A percentile compares a stretch with the other conserved stretches of the same genome.
phyloP scores from a whole-genome alignment of 2,329 filamentous ascomycete species.

The Curvularia lunata region DNA sequence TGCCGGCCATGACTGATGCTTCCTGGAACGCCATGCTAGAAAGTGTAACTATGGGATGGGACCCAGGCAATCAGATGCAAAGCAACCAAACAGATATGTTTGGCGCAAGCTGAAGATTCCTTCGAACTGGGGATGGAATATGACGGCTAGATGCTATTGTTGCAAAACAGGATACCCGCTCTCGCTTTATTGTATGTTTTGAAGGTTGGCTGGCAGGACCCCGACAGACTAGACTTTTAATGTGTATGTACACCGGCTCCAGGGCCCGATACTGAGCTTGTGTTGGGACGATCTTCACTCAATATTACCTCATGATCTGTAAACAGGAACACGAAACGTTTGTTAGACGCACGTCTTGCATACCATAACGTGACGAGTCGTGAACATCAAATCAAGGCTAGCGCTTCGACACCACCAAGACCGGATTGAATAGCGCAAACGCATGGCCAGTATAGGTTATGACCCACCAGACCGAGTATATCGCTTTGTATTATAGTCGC shows the following conservation, averaged over 20 bases:
- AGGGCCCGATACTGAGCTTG: neutral
- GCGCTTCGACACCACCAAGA: neutral
- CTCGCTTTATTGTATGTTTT: constrained; percentile 14
- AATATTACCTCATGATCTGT: neutral
- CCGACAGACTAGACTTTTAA: constrained; percentile 3
- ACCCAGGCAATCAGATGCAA: constrained; percentile 26
- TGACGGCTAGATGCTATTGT: neutral
- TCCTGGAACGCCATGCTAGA: constrained; percentile 48
- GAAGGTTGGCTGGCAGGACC: neutral
- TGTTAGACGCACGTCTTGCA: neutral
- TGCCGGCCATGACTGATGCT: constrained; percentile 45
- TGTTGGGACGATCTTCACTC: neutral
- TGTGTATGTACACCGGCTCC: neutral
- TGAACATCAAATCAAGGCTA: neutral
- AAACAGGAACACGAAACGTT: neutral
- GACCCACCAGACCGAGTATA: neutral
- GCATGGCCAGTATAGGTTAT: constrained; percentile 1
- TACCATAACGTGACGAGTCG: neutral
- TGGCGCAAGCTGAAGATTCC: constrained; percentile 5
- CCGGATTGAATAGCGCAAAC: constrained; percentile 6
- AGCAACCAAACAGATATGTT: constrained; percentile 4
- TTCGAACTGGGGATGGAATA: neutral
- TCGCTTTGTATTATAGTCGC: neutral
- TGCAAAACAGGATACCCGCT: constrained; percentile 28
- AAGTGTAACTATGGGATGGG: constrained; percentile 46